Percentiles rank a stretch among this genome's conserved stretches.
These are phyloP conservation scores for Ogataea glucozyma DNA, from an alignment of 805 yeast species.

Conservation along the genomic window DNA sequence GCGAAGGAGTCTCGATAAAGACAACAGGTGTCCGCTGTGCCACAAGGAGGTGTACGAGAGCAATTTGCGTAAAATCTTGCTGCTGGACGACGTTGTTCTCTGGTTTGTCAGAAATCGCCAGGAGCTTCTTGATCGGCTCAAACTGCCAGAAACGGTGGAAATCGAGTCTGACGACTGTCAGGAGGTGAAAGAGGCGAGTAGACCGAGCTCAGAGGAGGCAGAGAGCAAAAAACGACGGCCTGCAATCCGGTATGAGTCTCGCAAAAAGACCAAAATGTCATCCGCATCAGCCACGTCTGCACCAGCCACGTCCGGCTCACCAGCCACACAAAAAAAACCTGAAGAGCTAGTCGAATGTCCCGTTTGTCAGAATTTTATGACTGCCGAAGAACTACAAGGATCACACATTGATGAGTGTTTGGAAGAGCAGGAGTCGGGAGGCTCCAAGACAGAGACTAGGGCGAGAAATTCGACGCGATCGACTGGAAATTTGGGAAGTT, in stretches of 20 bases:
- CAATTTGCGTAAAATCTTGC: slow-evolving; percentile 61
- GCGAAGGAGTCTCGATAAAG: slow-evolving; percentile 61
- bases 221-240: slow-evolving; percentile 13
- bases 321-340: slow-evolving; percentile 14
- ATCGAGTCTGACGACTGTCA: slow-evolving; percentile 9
- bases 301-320: no score
- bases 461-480: slow-evolving; percentile 13
- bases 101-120: slow-evolving; percentile 50
- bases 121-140: slow-evolving; percentile 37
- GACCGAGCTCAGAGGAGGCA: slow-evolving; percentile 27
- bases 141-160: slow-evolving; percentile 16
- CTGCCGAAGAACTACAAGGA: slow-evolving; percentile 54
- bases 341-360: slow-evolving; percentile 61
- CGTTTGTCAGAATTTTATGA: slow-evolving; percentile 57
- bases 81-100: slow-evolving; percentile 68
- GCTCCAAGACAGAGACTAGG: slow-evolving; percentile 22
- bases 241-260: slow-evolving; percentile 12
- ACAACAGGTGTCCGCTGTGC: slow-evolving; percentile 76
- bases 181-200: slow-evolving; percentile 18
- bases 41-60: slow-evolving; percentile 69
- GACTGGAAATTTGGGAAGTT: background rate
- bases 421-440: slow-evolving; percentile 12
- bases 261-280: slow-evolving; percentile 15
- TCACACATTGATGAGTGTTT: slow-evolving; percentile 66
- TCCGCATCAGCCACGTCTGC: background rate